phyloP scores from a whole-genome alignment of 495 filamentous ascomycete species.

The Penicillium parvum region DNA sequence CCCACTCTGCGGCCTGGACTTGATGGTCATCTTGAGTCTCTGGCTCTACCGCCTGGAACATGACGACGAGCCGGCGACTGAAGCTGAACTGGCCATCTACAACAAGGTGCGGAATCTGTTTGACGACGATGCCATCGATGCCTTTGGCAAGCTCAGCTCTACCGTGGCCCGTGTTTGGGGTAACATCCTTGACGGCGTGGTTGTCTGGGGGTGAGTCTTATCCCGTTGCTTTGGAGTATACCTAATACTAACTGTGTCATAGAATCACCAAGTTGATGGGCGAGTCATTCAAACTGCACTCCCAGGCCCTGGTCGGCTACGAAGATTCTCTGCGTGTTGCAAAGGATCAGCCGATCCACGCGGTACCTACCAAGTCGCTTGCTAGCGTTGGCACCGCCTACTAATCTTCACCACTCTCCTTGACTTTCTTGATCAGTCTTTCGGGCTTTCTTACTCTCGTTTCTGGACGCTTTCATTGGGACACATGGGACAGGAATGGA shows the following conservation, averaged over 20 bases:
- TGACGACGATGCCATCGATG: conserved; percentile 79
- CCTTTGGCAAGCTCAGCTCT: conserved; percentile 81
- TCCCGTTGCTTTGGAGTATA: conserved; percentile 1
- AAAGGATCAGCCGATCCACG: conserved; percentile 46
- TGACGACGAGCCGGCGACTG: conserved; percentile 89
- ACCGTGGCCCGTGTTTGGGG: conserved; percentile 95
- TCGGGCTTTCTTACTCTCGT: conserved; percentile 27
- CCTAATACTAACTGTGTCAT: conserved; percentile 44
- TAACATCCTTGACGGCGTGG: conserved; percentile 96
- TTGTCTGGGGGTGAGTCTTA: conserved; percentile 86
- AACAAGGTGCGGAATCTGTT: conserved; percentile 91
- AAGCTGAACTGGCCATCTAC: conserved; percentile 91
- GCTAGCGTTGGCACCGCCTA: conserved; percentile 47
- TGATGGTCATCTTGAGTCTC: conserved; percentile 97
- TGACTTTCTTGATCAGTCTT: conserved; percentile 10
- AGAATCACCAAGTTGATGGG: conserved; percentile 98
- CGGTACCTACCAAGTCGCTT: conserved; percentile 44
- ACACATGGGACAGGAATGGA: conserved; percentile 34
- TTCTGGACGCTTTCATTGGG: conserved; percentile 34
- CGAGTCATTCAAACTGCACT: conserved; percentile 95
- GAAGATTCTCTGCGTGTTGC: conserved; percentile 63
- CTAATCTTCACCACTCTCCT: conserved; percentile 22
- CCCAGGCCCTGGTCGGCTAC: conserved; percentile 89
- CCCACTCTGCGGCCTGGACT: conserved; percentile 90
- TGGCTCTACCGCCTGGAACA: conserved; percentile 99